phyloP scores from a whole-genome alignment of 768 basidiomycete genomes.

The Naganishia onofrii region DNA sequence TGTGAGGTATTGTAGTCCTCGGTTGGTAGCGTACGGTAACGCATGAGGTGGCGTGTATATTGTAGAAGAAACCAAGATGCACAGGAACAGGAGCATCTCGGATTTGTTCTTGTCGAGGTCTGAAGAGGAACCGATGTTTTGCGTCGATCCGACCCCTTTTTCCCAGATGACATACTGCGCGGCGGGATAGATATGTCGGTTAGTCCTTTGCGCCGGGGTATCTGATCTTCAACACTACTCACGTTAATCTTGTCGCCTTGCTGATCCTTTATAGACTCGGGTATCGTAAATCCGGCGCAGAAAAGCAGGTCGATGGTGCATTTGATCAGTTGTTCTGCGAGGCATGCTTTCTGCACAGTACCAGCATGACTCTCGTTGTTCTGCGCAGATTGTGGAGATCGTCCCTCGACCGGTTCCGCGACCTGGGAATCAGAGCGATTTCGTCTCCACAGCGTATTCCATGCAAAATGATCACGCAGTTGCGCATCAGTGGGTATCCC shows the following conservation, averaged over 20 bases:
- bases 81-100: slow-evolving; percentile 83
- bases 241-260: slow-evolving; percentile 51
- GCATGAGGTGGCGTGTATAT: slow-evolving; percentile 75
- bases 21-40: slow-evolving; percentile 66
- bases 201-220: not conserved
- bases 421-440: slow-evolving; percentile 39
- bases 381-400: not conserved
- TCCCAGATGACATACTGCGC: slow-evolving; percentile 62
- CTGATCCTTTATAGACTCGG: slow-evolving; percentile 53
- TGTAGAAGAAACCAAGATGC: slow-evolving; percentile 82
- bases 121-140: slow-evolving; percentile 64
- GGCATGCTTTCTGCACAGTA: slow-evolving; percentile 60
- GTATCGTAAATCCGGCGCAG: slow-evolving; percentile 89
- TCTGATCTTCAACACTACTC: slow-evolving; percentile 31
- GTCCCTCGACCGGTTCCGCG: slow-evolving; percentile 37
- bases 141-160: slow-evolving; percentile 86
- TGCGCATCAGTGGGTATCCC: slow-evolving; percentile 39
- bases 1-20: slow-evolving; percentile 73
- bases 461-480: slow-evolving; percentile 66
- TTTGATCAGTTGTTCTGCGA: slow-evolving; percentile 75
- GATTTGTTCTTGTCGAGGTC: slow-evolving; percentile 74
- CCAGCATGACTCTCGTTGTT: slow-evolving; percentile 3
- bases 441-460: slow-evolving; percentile 77
- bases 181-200: not conserved
- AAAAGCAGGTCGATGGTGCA: slow-evolving; percentile 82